Evolutionary conservation across 2,329 filamentous ascomycete genomes (phyloP).

Genomic region (Neoscytalidium dimidiatum): DNA sequence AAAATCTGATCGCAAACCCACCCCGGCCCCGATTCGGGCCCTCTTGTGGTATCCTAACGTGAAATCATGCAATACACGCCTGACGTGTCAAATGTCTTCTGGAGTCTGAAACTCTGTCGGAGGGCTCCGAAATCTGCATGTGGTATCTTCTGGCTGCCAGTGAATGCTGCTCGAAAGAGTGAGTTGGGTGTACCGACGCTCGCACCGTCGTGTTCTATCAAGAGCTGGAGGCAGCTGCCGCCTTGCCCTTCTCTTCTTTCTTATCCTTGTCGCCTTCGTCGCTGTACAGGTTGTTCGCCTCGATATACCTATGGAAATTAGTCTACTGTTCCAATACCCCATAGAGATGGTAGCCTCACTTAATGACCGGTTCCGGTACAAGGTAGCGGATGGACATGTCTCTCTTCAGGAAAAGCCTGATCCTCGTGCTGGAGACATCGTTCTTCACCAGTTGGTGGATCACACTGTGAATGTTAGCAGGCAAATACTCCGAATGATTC

Average conservation of each 20-base stretch:
- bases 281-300: constrained; percentile 40
- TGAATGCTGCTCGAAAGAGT: neutral
- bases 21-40: neutral
- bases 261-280: constrained; percentile 40
- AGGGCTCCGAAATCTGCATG: neutral
- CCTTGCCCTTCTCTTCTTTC: constrained; percentile 27
- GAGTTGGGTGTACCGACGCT: neutral
- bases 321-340: neutral
- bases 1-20: constrained; percentile 10
- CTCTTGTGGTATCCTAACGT: constrained; percentile 8
- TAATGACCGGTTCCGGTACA: constrained; percentile 29
- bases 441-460: constrained; percentile 88
- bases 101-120: neutral
- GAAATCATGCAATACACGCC: constrained; percentile 12
- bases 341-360: neutral
- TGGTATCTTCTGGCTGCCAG: neutral
- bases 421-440: constrained; percentile 69
- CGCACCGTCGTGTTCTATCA: neutral
- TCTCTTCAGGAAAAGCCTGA: constrained; percentile 66
- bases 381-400: constrained; percentile 45
- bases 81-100: constrained; percentile 1
- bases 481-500: neutral
- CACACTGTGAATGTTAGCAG: constrained; percentile 51
- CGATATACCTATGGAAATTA: constrained; percentile 42
- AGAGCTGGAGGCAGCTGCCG: constrained; percentile 10